These are phyloP conservation scores for Fraxinus paxiana DNA, from an alignment of 305 asterid genomes.

Conservation along the genomic window DNA sequence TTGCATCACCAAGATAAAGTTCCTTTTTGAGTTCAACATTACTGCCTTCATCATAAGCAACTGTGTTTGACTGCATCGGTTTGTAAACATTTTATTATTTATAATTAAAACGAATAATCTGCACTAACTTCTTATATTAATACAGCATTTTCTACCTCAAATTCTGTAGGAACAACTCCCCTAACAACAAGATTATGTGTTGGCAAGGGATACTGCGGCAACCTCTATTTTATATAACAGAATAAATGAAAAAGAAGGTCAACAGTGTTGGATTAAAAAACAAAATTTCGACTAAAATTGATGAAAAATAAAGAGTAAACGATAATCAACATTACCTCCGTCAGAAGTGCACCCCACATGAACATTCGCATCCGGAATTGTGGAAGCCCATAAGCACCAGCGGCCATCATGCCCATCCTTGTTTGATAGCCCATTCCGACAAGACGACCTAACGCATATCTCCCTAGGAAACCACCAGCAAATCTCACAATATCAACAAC, in stretches of 20 bases:
- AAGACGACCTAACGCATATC: slow-evolving; percentile 71
- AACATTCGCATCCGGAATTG: slow-evolving; percentile 82
- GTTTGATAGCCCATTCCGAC: slow-evolving; percentile 68
- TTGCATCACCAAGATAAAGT: slow-evolving; percentile 59
- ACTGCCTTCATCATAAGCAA: slow-evolving; percentile 47
- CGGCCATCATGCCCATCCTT: slow-evolving; percentile 80
- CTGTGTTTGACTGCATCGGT: slow-evolving; percentile 44
- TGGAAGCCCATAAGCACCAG: slow-evolving; percentile 86
- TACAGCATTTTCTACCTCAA: slow-evolving; percentile 48
- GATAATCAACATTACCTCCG: slow-evolving; percentile 35
- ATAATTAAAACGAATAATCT: not conserved
- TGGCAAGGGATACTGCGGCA: slow-evolving; percentile 83
- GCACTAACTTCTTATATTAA: not conserved
- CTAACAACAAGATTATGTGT: slow-evolving; percentile 59
- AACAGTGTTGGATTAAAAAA: not conserved
- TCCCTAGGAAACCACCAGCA: slow-evolving; percentile 54
- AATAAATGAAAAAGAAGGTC: not conserved
- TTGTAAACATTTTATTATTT: not conserved
- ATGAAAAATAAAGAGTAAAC: not conserved
- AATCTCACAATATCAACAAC: slow-evolving; percentile 76
- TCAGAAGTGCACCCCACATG: slow-evolving; percentile 70
- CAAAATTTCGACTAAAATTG: not conserved
- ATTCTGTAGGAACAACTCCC: slow-evolving; percentile 54
- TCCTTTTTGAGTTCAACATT: slow-evolving; percentile 27
- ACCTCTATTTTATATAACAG: slow-evolving; percentile 30